phyloP scores from a whole-genome alignment of 768 basidiomycete genomes.

The Trametes elegans region DNA sequence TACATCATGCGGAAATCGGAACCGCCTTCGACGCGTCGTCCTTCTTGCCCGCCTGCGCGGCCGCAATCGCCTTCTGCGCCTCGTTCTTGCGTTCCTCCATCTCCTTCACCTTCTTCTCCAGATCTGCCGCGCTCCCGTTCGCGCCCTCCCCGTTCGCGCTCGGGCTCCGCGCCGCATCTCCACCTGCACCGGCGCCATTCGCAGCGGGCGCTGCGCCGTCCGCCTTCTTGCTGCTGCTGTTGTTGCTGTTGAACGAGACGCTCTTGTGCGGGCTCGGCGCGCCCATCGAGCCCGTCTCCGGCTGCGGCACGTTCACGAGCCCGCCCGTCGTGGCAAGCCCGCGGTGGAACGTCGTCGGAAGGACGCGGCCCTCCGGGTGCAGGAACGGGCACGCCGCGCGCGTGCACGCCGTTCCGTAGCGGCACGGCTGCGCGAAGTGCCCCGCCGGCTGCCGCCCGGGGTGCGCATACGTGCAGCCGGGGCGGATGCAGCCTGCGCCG shows the following conservation, averaged over 20 bases:
- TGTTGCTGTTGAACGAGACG: constrained; percentile 61
- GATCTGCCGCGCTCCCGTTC: constrained; percentile 32
- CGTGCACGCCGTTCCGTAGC: constrained; percentile 85
- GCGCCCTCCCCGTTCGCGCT: neutral
- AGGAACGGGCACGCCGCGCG: constrained; percentile 80
- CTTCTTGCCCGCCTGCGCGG: constrained; percentile 64
- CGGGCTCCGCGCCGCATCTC: neutral
- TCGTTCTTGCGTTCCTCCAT: constrained; percentile 63
- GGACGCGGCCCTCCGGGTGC: constrained; percentile 84
- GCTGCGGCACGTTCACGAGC: constrained; percentile 57
- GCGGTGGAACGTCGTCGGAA: constrained; percentile 79
- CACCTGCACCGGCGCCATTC: constrained; percentile 45
- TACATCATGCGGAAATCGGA: constrained; percentile 33
- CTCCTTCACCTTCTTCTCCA: constrained; percentile 56
- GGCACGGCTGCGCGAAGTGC: constrained; percentile 52
- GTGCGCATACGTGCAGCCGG: constrained; percentile 68
- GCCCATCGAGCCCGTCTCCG: constrained; percentile 66
- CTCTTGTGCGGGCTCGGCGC: constrained; percentile 65
- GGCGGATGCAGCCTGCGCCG: constrained; percentile 67
- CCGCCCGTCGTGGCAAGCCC: constrained; percentile 63
- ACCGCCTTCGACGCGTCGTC: constrained; percentile 49
- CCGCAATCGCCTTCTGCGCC: constrained; percentile 64
- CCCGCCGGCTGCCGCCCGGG: constrained; percentile 41
- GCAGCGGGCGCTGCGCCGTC: constrained; percentile 34
- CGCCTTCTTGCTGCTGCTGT: constrained; percentile 21